Conservation (phyloP, 805 yeast genomes). For the Candida sanyiensis region DNA sequence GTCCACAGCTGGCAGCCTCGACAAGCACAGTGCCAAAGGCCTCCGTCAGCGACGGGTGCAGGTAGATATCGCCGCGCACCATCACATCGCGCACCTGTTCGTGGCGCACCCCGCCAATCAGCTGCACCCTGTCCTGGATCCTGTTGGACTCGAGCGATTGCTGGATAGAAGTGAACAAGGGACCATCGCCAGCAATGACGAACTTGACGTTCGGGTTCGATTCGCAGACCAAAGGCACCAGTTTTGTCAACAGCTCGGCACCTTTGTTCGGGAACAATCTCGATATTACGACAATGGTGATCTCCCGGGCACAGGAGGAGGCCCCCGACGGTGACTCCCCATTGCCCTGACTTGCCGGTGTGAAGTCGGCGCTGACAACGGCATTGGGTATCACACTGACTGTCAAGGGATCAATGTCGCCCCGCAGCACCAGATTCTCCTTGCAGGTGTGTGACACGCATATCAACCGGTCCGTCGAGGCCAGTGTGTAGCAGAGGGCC, state of each 20-base stretch:
- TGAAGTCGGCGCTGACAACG: constrained; percentile 76
- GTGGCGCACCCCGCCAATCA: constrained; percentile 84
- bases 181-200: constrained; percentile 95
- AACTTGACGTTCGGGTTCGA: constrained; percentile 61
- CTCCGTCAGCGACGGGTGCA: constrained; percentile 92
- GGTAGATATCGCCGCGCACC: constrained; percentile 88
- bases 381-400: constrained; percentile 97
- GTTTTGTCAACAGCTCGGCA: constrained; percentile 77
- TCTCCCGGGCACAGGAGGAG: constrained; percentile 19
- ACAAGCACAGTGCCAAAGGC: constrained; percentile 97
- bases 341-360: constrained; percentile 32
- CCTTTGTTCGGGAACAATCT: constrained; percentile 95
- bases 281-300: constrained; percentile 87
- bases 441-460: constrained; percentile 96
- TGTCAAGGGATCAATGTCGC: constrained; percentile 66
- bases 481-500: constrained; percentile 71
- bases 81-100: constrained; percentile 90
- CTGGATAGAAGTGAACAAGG: constrained; percentile 86
- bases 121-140: constrained; percentile 79
- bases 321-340: constrained; percentile 11
- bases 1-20: constrained; percentile 96
- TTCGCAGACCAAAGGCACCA: constrained; percentile 78
- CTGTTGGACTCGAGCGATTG: constrained; percentile 88
- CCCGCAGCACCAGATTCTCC: constrained; percentile 89
- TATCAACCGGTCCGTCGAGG: constrained; percentile 88